Percentiles rank a stretch among this genome's conserved stretches.
phyloP scores from a whole-genome alignment of 495 filamentous ascomycete species.

The Neurospora sp. region DNA sequence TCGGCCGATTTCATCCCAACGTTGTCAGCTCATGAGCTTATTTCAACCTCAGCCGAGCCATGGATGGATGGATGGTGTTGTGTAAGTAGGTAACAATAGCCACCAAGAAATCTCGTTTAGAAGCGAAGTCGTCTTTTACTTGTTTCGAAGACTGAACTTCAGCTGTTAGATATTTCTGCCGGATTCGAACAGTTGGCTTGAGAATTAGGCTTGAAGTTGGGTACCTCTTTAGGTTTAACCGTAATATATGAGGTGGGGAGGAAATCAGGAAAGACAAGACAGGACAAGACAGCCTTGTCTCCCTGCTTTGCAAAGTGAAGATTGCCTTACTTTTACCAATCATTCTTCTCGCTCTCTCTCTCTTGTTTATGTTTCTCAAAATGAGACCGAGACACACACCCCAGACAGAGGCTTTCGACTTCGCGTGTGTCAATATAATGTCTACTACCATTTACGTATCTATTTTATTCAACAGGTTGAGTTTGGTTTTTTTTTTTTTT shows the following conservation, averaged over 20 bases:
- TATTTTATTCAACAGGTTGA: background rate
- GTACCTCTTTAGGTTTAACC: too few species aligned
- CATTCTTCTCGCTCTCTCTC: background rate
- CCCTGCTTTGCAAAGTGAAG: background rate
- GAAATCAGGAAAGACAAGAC: background rate
- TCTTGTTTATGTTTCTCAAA: background rate
- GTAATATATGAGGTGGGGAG: background rate
- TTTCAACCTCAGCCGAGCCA: background rate
- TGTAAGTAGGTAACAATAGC: background rate
- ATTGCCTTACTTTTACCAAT: background rate
- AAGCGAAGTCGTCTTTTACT: background rate
- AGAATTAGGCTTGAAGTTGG: background rate
- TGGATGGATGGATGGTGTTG: background rate
- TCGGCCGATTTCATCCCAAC: background rate
- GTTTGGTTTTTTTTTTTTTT: background rate
- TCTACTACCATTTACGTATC: background rate
- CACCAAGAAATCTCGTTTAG: background rate
- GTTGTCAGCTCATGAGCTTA: background rate
- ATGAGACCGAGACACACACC: background rate
- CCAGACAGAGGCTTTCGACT: background rate
- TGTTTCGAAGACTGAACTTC: background rate
- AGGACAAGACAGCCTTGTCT: background rate
- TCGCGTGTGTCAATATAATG: background rate
- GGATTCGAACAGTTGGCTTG: background rate
- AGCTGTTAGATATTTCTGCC: background rate